A percentile compares a stretch with the other conserved stretches of the same genome.
Conservation (phyloP, 805 yeast genomes). For the Metschnikowia lunata region DNA sequence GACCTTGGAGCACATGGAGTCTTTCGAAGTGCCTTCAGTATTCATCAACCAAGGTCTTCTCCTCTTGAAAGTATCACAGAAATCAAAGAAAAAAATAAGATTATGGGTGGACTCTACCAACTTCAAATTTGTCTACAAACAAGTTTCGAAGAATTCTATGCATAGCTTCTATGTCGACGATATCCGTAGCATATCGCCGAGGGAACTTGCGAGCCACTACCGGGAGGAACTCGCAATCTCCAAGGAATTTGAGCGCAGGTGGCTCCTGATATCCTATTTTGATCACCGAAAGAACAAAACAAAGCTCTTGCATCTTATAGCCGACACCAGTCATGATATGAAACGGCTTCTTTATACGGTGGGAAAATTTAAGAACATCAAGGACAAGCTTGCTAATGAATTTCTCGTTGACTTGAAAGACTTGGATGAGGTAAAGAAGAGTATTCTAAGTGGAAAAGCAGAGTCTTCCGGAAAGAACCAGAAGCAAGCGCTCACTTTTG, state of each 20-base stretch:
- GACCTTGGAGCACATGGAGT: slow-evolving; percentile 10
- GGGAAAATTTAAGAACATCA: slow-evolving; percentile 57
- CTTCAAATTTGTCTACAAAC: slow-evolving; percentile 52
- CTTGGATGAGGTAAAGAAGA: slow-evolving; percentile 25
- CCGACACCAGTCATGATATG: slow-evolving; percentile 57
- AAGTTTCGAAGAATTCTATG: slow-evolving; percentile 14
- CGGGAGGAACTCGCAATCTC: slow-evolving; percentile 80
- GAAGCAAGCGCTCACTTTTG: slow-evolving; percentile 46
- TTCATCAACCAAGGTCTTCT: slow-evolving; percentile 56
- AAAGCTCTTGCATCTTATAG: slow-evolving; percentile 76
- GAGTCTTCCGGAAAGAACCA: slow-evolving; percentile 15
- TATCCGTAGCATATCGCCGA: slow-evolving; percentile 57
- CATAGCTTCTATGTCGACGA: slow-evolving; percentile 49
- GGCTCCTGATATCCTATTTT: slow-evolving; percentile 80
- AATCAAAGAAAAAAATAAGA: slow-evolving; percentile 56
- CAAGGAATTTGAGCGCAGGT: slow-evolving; percentile 55
- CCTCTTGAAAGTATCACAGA: slow-evolving; percentile 64
- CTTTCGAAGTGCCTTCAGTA: slow-evolving; percentile 26
- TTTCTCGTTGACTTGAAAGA: slow-evolving; percentile 43
- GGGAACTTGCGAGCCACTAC: slow-evolving; percentile 74
- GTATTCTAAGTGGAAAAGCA: slow-evolving; percentile 23
- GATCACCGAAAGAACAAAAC: slow-evolving; percentile 56
- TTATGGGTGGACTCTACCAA: slow-evolving; percentile 53
- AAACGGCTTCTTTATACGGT: slow-evolving; percentile 53
- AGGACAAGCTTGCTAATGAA: slow-evolving; percentile 53